Evolutionary conservation across 139 green algal species (phyloP).

Genomic region (Chlorella sp.): DNA sequence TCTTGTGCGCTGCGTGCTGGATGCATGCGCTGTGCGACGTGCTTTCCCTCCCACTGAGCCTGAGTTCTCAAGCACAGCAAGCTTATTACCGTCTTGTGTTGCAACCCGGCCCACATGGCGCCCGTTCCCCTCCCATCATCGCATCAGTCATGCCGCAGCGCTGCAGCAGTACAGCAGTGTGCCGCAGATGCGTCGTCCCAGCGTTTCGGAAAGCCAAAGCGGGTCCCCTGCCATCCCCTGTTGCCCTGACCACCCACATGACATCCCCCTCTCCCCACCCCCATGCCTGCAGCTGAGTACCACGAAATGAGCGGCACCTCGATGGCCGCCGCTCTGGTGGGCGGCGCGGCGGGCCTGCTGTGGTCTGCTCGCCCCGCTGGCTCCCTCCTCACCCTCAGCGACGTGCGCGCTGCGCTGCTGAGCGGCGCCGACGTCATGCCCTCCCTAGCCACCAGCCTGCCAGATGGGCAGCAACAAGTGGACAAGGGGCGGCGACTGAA

Average conservation of each 20-base stretch:
- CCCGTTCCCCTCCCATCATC: not conserved
- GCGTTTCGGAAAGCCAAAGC: too few species aligned
- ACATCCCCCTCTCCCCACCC: not conserved
- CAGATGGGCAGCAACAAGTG: not conserved
- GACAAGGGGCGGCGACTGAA: constrained; percentile 1
- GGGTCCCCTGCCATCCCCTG: too few species aligned
- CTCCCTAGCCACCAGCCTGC: not conserved
- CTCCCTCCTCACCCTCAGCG: not conserved
- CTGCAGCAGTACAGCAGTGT: too few species aligned
- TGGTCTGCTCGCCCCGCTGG: not conserved
- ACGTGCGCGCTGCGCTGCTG: constrained; percentile 3
- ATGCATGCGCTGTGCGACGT: too few species aligned
- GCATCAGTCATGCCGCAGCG: too few species aligned
- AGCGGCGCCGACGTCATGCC: not conserved
- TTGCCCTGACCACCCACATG: not conserved
- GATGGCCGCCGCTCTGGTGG: not conserved
- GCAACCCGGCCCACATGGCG: not conserved
- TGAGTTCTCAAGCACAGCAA: too few species aligned
- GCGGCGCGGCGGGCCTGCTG: constrained; percentile 15
- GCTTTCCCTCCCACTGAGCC: too few species aligned
- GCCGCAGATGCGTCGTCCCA: too few species aligned
- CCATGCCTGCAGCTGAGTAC: not conserved
- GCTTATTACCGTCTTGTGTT: too few species aligned
- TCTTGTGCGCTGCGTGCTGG: too few species aligned
- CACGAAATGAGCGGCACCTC: not conserved